phyloP scores from a whole-genome alignment of 345 rosid species.

The Lepidium didymum region DNA sequence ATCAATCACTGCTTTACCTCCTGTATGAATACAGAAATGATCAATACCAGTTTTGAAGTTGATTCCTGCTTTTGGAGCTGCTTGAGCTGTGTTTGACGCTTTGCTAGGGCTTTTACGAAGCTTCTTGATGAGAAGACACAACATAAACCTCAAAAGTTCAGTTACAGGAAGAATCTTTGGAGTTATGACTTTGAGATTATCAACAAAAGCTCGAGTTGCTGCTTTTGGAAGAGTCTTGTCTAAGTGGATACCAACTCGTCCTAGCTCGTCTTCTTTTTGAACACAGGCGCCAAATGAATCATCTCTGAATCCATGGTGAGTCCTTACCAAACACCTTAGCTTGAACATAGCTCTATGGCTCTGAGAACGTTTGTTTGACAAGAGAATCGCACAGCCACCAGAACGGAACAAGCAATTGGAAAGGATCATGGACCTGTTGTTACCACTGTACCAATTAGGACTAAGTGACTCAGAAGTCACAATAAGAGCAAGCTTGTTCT shows the following conservation, averaged over 20 bases:
- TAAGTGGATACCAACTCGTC: conserved; percentile 45
- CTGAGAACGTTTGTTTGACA: conserved; percentile 42
- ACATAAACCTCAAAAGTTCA: conserved; percentile 35
- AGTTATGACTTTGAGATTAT: conserved; percentile 45
- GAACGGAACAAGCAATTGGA: conserved; percentile 65
- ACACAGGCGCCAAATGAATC: conserved; percentile 57
- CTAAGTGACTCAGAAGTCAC: conserved; percentile 68
- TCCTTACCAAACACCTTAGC: conserved; percentile 42
- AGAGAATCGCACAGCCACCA: conserved; percentile 65
- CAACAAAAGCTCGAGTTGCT: conserved; percentile 47
- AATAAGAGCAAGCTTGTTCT: conserved; percentile 45
- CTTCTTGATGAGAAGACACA: conserved; percentile 10
- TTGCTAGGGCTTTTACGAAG: conserved; percentile 18
- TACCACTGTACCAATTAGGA: conserved; percentile 63
- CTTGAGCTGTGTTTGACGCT: conserved; percentile 7
- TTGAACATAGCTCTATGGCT: conserved; percentile 43
- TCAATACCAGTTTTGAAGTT: conserved; percentile 65
- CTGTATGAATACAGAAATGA: conserved; percentile 82
- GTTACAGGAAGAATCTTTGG: conserved; percentile 51
- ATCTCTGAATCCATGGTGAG: conserved; percentile 52
- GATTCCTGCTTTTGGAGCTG: conserved; percentile 23
- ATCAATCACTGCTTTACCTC: conserved; percentile 83
- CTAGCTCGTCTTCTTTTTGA: conserved; percentile 51
- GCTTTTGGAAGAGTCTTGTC: conserved; percentile 45
- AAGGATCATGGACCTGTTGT: conserved; percentile 65